A percentile compares a stretch with the other conserved stretches of the same genome.
Conservation (phyloP, 495 filamentous ascomycete genomes). For the Lophiostoma macrostomum region DNA sequence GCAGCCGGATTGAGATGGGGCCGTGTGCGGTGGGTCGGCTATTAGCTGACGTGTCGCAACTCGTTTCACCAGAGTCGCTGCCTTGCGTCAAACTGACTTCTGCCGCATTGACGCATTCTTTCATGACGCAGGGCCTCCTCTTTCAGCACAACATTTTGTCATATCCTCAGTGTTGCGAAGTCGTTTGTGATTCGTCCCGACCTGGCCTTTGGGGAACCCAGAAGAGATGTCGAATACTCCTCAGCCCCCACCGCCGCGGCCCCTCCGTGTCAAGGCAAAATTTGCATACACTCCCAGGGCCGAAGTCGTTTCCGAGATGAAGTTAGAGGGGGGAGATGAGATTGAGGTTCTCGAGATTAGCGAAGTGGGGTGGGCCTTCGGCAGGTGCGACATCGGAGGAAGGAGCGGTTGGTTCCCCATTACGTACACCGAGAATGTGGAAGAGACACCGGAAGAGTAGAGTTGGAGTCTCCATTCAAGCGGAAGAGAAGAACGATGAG, state of each 20-base stretch:
- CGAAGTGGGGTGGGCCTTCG: constrained; percentile 2
- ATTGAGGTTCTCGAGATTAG: not conserved
- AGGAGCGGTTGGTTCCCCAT: constrained; percentile 1
- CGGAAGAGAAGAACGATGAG: no score
- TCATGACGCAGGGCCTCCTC: no score
- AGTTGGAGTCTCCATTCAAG: no score
- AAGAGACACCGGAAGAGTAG: not conserved
- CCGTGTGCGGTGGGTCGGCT: no score
- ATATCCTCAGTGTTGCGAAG: not conserved
- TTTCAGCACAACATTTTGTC: not conserved
- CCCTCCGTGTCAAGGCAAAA: not conserved
- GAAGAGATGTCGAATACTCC: constrained; percentile 1
- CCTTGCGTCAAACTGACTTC: no score
- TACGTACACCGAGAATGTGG: not conserved
- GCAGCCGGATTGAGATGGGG: no score
- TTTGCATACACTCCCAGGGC: not conserved
- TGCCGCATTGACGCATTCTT: no score
- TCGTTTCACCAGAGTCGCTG: no score
- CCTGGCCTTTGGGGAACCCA: not conserved
- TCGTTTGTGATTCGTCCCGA: not conserved
- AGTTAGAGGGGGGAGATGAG: not conserved
- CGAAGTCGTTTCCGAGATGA: not conserved
- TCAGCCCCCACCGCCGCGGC: not conserved
- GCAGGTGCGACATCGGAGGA: not conserved
- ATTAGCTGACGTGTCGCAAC: no score